Conservation (phyloP, 257 asterid genomes). For the Forsythia viridissima region DNA sequence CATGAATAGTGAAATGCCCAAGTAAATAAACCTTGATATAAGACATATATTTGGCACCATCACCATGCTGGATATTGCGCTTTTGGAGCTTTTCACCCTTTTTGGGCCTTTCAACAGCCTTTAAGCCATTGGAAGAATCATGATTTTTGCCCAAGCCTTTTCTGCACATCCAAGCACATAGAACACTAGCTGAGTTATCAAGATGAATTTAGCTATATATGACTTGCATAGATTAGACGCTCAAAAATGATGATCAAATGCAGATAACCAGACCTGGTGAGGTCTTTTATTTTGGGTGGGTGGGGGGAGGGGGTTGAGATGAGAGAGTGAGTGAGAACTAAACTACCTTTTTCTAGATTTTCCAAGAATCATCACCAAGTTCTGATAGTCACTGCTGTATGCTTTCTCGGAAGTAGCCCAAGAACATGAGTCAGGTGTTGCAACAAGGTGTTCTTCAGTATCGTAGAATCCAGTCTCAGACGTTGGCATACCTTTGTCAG, state of each 20-base stretch:
- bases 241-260: slow-evolving; percentile 8
- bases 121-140: slow-evolving; percentile 52
- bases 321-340: background rate
- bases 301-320: background rate
- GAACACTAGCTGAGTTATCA: background rate
- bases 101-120: slow-evolving; percentile 38
- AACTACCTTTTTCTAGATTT: slow-evolving; percentile 59
- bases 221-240: slow-evolving; percentile 1
- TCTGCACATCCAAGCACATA: slow-evolving; percentile 46
- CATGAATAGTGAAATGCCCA: background rate
- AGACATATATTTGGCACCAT: slow-evolving; percentile 93
- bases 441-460: slow-evolving; percentile 54
- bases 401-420: slow-evolving; percentile 64
- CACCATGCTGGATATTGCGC: slow-evolving; percentile 61
- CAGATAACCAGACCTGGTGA: slow-evolving; percentile 9
- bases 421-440: slow-evolving; percentile 70
- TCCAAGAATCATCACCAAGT: slow-evolving; percentile 40
- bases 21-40: slow-evolving; percentile 71
- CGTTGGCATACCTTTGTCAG: slow-evolving; percentile 36
- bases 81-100: slow-evolving; percentile 60
- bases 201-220: slow-evolving; percentile 9
- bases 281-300: background rate
- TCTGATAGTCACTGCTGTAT: slow-evolving; percentile 56
- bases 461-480: slow-evolving; percentile 38
- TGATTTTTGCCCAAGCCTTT: slow-evolving; percentile 48